Evolutionary conservation across 2,329 filamentous ascomycete species (phyloP), one percentile per base, ranked within the genome.

Genomic region (Stagonosporopsis vannaccii): DNA sequence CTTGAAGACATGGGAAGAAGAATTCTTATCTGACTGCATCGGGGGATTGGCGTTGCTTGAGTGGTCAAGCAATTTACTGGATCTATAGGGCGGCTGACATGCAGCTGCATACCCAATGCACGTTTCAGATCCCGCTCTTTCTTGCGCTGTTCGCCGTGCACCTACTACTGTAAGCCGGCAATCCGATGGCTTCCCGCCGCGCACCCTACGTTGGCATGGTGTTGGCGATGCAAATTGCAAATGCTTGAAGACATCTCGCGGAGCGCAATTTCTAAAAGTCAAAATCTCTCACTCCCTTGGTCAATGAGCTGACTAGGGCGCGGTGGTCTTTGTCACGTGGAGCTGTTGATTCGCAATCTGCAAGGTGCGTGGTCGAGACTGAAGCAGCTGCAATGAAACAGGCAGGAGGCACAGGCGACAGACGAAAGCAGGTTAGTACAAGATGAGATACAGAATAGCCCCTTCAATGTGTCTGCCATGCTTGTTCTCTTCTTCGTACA

Each of bases 71-170:
- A 53, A 56, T 43, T 40, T 60, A 59, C 51, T 57, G 51, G 58
- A 59, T 63, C 56, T 56, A 48, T 46, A 51, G 51, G 26, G 36
- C 23, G 59, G 60, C 61, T 66, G 59, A 66, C 63, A 58, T 62
- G 58, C 63, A 63, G 65, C 42, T 48, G 40, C 40, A 47, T 22
- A 11, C 30, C 40, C 33, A 45, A 50, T 45, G 37, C 52, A 44
- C 41, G 41, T 47, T 46, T 51, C 46, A 50, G 26, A 36, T 26
- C 17, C 23, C 46, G 23, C 28, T 36, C 28, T 42, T 32, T 46
- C 9, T 19, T 56, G 53, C 41, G 30, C 47, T 19, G 1, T 25
- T 12, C 26, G 46, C 41, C 36, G 23, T 37, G 7, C 23, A 32
- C 12, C 30, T n/a, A 42, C 42, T 2, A 26, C 32, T 4, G 30